Percentiles rank a stretch among this genome's conserved stretches.
Evolutionary conservation across 2,329 filamentous ascomycete species (phyloP).

Genomic region (Hypomyces rosellus): DNA sequence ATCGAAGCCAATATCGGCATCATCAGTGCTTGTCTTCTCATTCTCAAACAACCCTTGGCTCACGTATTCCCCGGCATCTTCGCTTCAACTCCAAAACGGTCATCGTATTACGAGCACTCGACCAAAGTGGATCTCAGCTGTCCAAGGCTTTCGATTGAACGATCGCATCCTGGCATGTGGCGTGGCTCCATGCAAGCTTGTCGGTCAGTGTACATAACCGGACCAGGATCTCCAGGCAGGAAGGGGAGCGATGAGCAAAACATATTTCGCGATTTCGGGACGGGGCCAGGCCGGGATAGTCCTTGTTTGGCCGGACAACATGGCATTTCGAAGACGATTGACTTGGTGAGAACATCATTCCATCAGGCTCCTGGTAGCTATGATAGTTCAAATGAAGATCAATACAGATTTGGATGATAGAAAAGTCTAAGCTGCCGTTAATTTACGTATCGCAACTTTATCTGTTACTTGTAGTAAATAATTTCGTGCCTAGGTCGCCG

Average conservation of each 20-base stretch:
- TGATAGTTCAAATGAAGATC: no score
- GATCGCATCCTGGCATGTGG: constrained; percentile 4
- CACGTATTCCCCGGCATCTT: constrained; percentile 14
- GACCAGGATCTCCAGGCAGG: not conserved
- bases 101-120: constrained; percentile 1
- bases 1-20: constrained; percentile 33
- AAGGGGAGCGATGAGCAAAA: constrained; percentile 5
- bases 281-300: constrained; percentile 20
- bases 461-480: no score
- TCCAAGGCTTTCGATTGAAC: not conserved
- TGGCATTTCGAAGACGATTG: constrained; percentile 6
- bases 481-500: no score
- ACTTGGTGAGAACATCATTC: constrained; percentile 6
- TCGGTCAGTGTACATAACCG: constrained; percentile 1
- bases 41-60: constrained; percentile 16
- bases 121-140: not conserved
- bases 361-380: not conserved
- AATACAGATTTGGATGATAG: no score
- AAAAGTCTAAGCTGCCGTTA: no score
- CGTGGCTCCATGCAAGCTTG: not conserved
- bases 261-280: not conserved
- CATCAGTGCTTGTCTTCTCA: constrained; percentile 31
- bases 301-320: not conserved
- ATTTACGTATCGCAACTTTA: no score
- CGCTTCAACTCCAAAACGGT: constrained; percentile 12